Conservation (phyloP, 148 eudicot species). For the Pouteria glomerata region DNA sequence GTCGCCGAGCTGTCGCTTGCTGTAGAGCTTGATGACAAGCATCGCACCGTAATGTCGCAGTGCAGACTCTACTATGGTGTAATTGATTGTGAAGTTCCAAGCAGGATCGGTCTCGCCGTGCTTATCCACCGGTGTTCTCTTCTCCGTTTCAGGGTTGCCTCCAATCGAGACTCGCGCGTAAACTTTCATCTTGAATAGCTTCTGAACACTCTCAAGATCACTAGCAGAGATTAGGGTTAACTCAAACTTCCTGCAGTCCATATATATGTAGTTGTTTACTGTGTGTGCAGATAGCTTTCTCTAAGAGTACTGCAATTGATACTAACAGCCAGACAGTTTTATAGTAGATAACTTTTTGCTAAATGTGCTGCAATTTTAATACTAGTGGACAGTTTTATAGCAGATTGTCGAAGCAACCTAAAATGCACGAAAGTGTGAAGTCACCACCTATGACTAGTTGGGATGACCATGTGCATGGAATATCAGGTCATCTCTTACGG, state of each 20-base stretch:
- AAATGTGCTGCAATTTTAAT: no score
- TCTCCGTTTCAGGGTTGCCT: not conserved
- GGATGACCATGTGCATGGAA: no score
- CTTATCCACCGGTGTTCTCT: slow-evolving; percentile 9
- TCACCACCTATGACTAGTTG: no score
- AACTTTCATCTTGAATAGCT: slow-evolving; percentile 19
- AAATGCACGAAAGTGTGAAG: no score
- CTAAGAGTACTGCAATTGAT: no score
- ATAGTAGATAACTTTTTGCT: no score
- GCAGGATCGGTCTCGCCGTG: not conserved
- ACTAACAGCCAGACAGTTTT: no score
- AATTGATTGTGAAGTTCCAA: slow-evolving; percentile 11
- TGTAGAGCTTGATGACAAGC: slow-evolving; percentile 16
- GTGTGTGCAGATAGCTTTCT: not conserved
- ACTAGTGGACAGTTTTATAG: no score
- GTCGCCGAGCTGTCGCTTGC: slow-evolving; percentile 18
- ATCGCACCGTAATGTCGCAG: slow-evolving; percentile 5
- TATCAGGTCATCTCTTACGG: no score
- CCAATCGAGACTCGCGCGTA: slow-evolving; percentile 9
- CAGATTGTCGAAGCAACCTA: no score
- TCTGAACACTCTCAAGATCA: slow-evolving; percentile 10
- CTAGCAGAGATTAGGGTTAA: slow-evolving; percentile 12
- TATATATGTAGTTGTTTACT: not conserved
- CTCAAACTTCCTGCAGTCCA: slow-evolving; percentile 18
- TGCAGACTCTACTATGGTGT: slow-evolving; percentile 1